Conservation (phyloP, 1,139 yeast species). For the Nadsonia starkeyi-henricii region DNA sequence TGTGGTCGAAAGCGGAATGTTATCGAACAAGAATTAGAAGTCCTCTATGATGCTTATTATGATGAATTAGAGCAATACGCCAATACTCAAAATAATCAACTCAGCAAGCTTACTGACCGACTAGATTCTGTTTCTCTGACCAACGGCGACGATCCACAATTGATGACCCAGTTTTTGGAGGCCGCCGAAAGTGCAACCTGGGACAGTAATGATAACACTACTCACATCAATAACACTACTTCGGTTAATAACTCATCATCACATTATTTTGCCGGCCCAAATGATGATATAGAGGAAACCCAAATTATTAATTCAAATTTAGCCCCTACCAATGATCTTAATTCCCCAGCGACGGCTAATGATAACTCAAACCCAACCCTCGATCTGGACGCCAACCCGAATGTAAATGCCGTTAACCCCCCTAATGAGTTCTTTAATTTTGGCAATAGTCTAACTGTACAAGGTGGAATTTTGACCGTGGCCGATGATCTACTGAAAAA, state of each 20-base stretch:
- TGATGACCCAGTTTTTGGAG: constrained; percentile 2
- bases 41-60: constrained; percentile 47
- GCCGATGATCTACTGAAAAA: constrained; percentile 67
- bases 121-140: constrained; percentile 1
- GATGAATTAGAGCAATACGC: constrained; percentile 25
- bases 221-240: background rate
- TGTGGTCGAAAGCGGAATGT: constrained; percentile 69
- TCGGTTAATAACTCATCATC: too few species aligned
- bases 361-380: background rate
- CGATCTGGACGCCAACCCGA: background rate
- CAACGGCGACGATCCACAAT: constrained; percentile 2
- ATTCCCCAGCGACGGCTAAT: background rate
- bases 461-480: constrained; percentile 39
- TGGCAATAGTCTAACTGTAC: constrained; percentile 24
- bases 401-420: constrained; percentile 5
- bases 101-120: background rate
- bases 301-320: too few species aligned
- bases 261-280: too few species aligned
- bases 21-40: constrained; percentile 68
- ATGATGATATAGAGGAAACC: too few species aligned
- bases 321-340: background rate
- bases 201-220: background rate
- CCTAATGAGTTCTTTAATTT: constrained; percentile 21
- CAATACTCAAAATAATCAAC: constrained; percentile 6
- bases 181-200: constrained; percentile 9